Conservation (phyloP, 1,284 basidiomycete species). For the Fomitiporia mediterranea region DNA sequence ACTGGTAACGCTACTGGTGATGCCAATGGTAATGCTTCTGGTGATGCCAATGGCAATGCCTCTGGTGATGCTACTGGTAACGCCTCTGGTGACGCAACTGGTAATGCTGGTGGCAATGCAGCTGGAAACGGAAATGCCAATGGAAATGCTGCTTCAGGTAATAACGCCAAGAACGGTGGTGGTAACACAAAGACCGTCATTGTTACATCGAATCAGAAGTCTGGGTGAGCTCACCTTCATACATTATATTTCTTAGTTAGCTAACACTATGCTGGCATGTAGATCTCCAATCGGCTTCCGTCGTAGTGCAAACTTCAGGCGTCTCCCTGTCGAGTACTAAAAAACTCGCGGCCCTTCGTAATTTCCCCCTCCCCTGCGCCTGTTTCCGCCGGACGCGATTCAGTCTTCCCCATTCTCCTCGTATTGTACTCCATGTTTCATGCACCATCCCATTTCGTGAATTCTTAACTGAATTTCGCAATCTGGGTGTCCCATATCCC, state of each 20-base stretch:
- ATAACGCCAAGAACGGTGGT: background rate
- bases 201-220: background rate
- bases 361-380: no score
- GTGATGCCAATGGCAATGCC: background rate
- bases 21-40: background rate
- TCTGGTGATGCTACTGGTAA: background rate
- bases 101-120: background rate
- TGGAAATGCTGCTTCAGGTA: background rate
- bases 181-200: background rate
- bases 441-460: background rate
- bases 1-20: background rate
- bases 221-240: background rate
- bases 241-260: background rate
- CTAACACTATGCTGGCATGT: background rate
- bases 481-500: background rate
- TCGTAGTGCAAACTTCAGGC: background rate
- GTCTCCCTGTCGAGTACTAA: background rate
- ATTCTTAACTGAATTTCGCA: background rate
- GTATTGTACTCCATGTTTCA: background rate
- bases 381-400: background rate
- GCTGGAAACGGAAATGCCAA: background rate
- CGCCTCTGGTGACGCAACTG: background rate
- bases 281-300: background rate
- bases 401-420: background rate
- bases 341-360: background rate